Evolutionary conservation across 345 rosid genomes (phyloP).

Genomic region (Dipteronia sinensis): DNA sequence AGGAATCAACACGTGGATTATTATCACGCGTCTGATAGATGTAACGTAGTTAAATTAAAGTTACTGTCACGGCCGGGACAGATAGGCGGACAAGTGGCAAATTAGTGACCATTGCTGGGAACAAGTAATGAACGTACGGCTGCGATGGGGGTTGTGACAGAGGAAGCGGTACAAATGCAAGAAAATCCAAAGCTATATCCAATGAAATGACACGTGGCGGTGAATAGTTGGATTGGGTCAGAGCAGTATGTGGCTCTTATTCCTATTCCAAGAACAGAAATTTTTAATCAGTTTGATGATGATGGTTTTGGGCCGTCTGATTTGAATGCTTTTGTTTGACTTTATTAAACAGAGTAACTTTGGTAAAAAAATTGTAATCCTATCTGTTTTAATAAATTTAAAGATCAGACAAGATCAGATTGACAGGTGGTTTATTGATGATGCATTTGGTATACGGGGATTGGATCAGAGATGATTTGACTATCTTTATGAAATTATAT

Average conservation of each 20-base stretch:
- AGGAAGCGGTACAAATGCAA: not conserved
- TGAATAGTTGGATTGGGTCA: not conserved
- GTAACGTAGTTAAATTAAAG: not conserved
- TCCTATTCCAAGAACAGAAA: constrained; percentile 18
- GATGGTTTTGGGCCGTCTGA: constrained; percentile 25
- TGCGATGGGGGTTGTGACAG: constrained; percentile 4
- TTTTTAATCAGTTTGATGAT: not conserved
- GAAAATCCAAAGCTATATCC: not conserved
- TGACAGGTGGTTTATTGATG: too few species aligned
- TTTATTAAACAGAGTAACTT: not conserved
- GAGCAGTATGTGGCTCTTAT: constrained; percentile 9
- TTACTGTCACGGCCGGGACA: not conserved
- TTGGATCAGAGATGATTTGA: too few species aligned
- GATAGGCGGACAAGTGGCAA: not conserved
- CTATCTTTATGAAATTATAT: too few species aligned
- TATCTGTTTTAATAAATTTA: not conserved
- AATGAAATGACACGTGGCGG: constrained; percentile 20
- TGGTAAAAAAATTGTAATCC: not conserved
- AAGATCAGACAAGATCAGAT: not conserved
- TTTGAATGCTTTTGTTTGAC: not conserved
- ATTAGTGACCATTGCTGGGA: not conserved
- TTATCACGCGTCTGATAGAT: constrained; percentile 7
- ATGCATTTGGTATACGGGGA: too few species aligned
- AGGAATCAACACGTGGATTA: constrained; percentile 28
- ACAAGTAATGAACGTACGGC: not conserved